phyloP scores from a whole-genome alignment of 371 early-diverging fungal genomes.

The Circinella umbellata region DNA sequence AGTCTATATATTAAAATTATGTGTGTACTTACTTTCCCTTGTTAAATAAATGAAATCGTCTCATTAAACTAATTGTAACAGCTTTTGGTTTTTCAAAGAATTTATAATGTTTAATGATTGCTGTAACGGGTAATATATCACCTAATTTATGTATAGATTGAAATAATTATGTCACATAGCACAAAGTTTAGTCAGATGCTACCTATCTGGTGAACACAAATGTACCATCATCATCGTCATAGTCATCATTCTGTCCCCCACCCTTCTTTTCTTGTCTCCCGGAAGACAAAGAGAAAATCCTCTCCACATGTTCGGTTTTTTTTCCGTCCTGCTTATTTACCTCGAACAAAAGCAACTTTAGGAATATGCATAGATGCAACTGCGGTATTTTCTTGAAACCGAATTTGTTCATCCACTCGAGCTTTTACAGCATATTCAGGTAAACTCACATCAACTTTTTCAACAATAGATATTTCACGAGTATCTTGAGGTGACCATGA shows the following conservation, averaged over 20 bases:
- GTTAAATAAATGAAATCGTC: constrained; percentile 18
- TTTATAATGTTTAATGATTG: constrained; percentile 35
- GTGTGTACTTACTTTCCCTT: constrained; percentile 20
- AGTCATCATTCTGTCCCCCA: too few relatives aligned
- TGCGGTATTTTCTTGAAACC: constrained; percentile 14
- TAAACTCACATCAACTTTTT: constrained; percentile 41
- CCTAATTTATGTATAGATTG: constrained; percentile 21
- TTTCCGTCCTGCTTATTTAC: constrained; percentile 33
- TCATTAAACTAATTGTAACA: constrained; percentile 19
- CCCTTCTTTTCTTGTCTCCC: too few relatives aligned
- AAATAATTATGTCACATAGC: neutral
- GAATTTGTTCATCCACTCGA: constrained; percentile 23
- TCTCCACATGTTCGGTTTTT: neutral
- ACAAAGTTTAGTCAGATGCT: neutral
- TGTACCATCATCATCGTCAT: too few relatives aligned
- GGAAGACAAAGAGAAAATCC: neutral
- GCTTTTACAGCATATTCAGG: constrained; percentile 29
- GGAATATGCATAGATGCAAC: constrained; percentile 21
- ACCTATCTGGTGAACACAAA: neutral
- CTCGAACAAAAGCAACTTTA: constrained; percentile 48
- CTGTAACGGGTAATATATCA: constrained; percentile 41
- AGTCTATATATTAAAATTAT: too few relatives aligned
- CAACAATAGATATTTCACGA: constrained; percentile 36
- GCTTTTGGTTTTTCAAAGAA: constrained; percentile 17
- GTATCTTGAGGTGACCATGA: constrained; percentile 27